Evolutionary conservation across 148 eudicot species (phyloP).

Genomic region (Talinum fruticosum): DNA sequence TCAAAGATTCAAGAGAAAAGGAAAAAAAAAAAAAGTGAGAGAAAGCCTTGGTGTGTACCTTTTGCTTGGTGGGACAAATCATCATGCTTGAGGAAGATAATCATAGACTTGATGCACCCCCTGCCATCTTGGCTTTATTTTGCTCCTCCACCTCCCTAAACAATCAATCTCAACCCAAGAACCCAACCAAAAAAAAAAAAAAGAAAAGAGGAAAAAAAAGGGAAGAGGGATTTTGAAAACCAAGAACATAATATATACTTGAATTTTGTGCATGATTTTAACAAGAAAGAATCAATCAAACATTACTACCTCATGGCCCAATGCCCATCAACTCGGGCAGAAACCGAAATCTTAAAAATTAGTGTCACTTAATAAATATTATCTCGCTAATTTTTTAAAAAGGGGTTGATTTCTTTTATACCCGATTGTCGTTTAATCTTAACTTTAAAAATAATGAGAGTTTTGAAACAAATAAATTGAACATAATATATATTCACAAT

Average conservation of each 20-base stretch:
- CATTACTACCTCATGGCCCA: background rate
- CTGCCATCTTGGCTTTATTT: background rate
- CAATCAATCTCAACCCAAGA: background rate
- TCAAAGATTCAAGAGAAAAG: slow-evolving; percentile 1
- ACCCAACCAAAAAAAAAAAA: background rate
- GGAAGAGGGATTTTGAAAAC: background rate
- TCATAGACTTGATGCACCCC: background rate
- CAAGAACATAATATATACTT: background rate
- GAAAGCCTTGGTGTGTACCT: background rate
- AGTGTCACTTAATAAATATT: too few relatives aligned
- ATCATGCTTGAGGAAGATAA: slow-evolving; percentile 13
- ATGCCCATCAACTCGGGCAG: background rate
- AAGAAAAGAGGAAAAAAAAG: background rate
- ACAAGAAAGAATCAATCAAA: background rate
- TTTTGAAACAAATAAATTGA: too few relatives aligned
- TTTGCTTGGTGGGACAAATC: slow-evolving; percentile 13
- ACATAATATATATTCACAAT: too few relatives aligned
- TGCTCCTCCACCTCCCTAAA: background rate
- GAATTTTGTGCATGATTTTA: background rate
- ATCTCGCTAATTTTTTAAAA: background rate
- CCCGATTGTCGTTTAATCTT: too few relatives aligned
- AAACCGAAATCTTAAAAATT: background rate
- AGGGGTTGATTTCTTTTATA: too few relatives aligned
- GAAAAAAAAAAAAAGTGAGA: background rate
- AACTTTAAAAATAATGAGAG: too few relatives aligned